Evolutionary conservation across 2,329 filamentous ascomycete genomes (phyloP).

Genomic region (Orbilia oligospora): DNA sequence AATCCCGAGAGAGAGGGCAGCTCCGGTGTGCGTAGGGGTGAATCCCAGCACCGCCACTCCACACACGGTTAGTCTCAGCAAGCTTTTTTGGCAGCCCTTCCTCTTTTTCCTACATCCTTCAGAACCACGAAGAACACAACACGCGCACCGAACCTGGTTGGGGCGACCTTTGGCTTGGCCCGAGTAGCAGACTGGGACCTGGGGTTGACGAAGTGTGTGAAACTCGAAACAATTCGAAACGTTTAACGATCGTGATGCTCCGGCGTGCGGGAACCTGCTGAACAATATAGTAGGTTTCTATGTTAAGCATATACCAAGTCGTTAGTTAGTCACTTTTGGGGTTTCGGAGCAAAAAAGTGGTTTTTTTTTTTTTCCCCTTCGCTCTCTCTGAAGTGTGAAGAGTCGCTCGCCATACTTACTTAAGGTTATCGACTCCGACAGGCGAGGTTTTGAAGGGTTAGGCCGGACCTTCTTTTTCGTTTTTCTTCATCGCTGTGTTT

Average conservation of each 20-base stretch:
- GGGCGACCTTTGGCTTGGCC: constrained; percentile 9
- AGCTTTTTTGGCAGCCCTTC: constrained; percentile 3
- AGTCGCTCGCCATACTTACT: neutral
- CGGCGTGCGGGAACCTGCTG: neutral
- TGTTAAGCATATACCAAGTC: constrained; percentile 6
- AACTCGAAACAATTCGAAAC: constrained; percentile 59
- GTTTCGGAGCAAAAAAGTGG: neutral
- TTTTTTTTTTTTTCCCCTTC: too few relatives aligned
- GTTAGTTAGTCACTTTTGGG: neutral
- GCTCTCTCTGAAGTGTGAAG: neutral
- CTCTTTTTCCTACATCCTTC: too few relatives aligned
- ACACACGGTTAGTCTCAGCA: constrained; percentile 25
- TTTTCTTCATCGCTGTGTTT: neutral
- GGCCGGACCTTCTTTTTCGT: constrained; percentile 30
- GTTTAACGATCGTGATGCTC: constrained; percentile 40
- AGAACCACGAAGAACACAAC: too few relatives aligned
- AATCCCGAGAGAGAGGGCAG: constrained; percentile 8
- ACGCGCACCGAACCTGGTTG: neutral
- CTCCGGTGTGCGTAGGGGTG: constrained; percentile 4
- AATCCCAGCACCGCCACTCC: constrained; percentile 31
- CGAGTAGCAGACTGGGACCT: constrained; percentile 37
- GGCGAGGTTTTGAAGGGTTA: constrained; percentile 27
- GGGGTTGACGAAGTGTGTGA: constrained; percentile 35
- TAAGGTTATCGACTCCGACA: constrained; percentile 30
- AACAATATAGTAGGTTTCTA: constrained; percentile 19